Evolutionary conservation across 2,329 filamentous ascomycete species (phyloP).

Genomic region (Mycosphaerella arachidis): DNA sequence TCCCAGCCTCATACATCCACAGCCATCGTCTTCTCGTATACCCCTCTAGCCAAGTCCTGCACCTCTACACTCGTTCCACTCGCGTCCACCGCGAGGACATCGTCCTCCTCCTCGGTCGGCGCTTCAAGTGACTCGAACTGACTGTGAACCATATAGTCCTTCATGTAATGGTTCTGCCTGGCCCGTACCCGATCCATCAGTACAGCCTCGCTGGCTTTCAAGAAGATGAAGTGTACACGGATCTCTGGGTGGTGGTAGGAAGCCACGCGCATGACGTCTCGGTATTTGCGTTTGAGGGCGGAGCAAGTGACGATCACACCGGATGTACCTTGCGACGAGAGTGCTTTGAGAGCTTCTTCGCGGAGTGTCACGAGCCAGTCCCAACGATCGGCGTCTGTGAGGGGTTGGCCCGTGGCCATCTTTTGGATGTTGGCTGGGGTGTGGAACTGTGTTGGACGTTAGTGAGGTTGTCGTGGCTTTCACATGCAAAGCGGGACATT

Average conservation of each 20-base stretch:
- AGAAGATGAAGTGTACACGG: conserved; percentile 82
- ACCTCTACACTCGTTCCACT: conserved; percentile 40
- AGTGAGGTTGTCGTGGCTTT: neutral
- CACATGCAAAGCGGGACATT: neutral
- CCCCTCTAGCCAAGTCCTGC: conserved; percentile 35
- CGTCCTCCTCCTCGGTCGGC: conserved; percentile 55
- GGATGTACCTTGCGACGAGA: conserved; percentile 27
- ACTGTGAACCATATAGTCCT: conserved; percentile 87
- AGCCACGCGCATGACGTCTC: conserved; percentile 61
- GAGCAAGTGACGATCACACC: conserved; percentile 95
- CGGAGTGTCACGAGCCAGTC: conserved; percentile 71
- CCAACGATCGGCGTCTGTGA: conserved; percentile 93
- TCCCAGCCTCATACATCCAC: conserved; percentile 5
- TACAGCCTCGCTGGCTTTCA: conserved; percentile 70
- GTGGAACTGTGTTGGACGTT: conserved; percentile 39
- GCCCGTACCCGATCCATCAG: conserved; percentile 70
- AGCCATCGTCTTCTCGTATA: conserved; percentile 37
- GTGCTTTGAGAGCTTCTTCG: conserved; percentile 40
- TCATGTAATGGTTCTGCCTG: conserved; percentile 89
- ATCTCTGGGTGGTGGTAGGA: conserved; percentile 43
- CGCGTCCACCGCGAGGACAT: conserved; percentile 46
- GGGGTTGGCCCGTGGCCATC: conserved; percentile 76
- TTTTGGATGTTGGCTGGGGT: conserved; percentile 61
- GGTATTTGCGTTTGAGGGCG: conserved; percentile 93
- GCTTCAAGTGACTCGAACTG: conserved; percentile 86